These are phyloP conservation scores for Pelargonium fulgidum DNA, from an alignment of 441 rosid genomes.

Conservation along the genomic window DNA sequence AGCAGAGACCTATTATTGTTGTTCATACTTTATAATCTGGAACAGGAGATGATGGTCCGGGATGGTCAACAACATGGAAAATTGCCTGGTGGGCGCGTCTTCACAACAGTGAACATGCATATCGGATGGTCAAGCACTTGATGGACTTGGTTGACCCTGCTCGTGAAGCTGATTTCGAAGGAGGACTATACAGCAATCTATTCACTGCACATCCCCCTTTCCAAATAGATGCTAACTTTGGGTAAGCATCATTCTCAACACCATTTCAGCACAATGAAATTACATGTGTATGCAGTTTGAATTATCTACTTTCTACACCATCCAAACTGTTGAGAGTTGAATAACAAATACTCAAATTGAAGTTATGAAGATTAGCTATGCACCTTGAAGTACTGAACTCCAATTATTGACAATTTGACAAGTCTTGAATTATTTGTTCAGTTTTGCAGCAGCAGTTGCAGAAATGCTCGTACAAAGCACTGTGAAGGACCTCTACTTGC, in stretches of 20 bases:
- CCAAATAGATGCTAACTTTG: slow-evolving; percentile 27
- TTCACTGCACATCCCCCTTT: slow-evolving; percentile 27
- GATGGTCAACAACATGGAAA: slow-evolving; percentile 27
- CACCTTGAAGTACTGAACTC: too few relatives aligned
- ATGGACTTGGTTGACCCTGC: slow-evolving; percentile 21
- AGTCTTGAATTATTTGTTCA: background rate
- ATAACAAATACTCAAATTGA: background rate
- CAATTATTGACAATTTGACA: background rate
- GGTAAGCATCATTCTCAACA: slow-evolving; percentile 14
- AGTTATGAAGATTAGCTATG: background rate
- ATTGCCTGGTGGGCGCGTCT: slow-evolving; percentile 24
- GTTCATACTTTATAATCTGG: background rate
- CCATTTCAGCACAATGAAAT: background rate
- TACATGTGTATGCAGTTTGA: background rate
- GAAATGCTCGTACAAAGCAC: slow-evolving; percentile 24
- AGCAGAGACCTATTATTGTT: background rate
- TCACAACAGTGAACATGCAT: slow-evolving; percentile 18
- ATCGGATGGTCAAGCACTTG: slow-evolving; percentile 23
- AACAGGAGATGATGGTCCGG: slow-evolving; percentile 28
- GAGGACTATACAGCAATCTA: slow-evolving; percentile 24
- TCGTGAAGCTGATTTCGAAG: slow-evolving; percentile 17
- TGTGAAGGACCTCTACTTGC: slow-evolving; percentile 17
- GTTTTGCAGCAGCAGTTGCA: slow-evolving; percentile 12
- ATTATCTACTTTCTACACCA: background rate
- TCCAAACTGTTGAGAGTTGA: too few relatives aligned